phyloP scores from a whole-genome alignment of 306 rosid genomes.

The Malus domestica region ASM211411v1 NC_041790.1:5665001-5665500 shows the following conservation, averaged over 20 bases:
- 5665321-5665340: no score
- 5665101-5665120: not conserved
- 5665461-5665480: no score
- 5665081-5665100: not conserved
- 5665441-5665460: accelerated
- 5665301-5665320: no score
- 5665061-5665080: not conserved
- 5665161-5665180: not conserved
- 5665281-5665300: no score
- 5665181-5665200: not conserved
- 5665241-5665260: no score
- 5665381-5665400: no score
- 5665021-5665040: not conserved
- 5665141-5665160: not conserved
- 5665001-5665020: not conserved
- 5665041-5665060: not conserved
- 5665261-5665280: no score
- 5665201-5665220: no score
- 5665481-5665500: no score
- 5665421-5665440: accelerated
- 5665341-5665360: accelerated
- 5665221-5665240: no score
- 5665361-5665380: no score
- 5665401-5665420: no score
- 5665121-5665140: not conserved